Percentiles rank a stretch among this genome's conserved stretches.
Evolutionary conservation across 2,329 filamentous ascomycete species (phyloP).

Genomic region (Trichoderma sp.): DNA sequence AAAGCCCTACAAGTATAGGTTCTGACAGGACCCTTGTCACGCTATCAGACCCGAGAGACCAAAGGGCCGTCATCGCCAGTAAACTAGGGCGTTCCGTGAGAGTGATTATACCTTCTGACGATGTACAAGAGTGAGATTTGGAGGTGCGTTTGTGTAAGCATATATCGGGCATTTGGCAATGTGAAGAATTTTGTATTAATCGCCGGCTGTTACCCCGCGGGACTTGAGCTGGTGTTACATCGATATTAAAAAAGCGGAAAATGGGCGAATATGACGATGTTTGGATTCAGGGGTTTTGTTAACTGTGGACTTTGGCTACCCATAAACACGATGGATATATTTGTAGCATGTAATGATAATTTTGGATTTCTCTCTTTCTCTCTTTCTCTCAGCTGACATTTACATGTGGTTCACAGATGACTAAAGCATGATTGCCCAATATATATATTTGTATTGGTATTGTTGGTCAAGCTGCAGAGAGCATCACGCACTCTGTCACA

Average conservation of each 20-base stretch:
- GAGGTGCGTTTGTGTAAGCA: neutral
- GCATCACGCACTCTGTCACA: neutral
- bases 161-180: neutral
- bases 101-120: neutral
- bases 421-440: neutral
- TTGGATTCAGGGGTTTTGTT: neutral
- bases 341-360: neutral
- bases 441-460: neutral
- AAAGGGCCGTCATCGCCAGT: neutral
- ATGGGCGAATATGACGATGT: neutral
- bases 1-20: neutral
- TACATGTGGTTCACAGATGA: fast-evolving
- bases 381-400: neutral
- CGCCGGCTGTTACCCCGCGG: neutral
- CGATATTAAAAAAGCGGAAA: neutral
- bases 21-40: neutral
- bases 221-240: neutral
- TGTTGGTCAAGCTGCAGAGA: neutral
- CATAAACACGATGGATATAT: neutral
- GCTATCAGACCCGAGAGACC: neutral
- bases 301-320: neutral
- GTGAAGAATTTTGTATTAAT: neutral
- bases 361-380: neutral
- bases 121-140: neutral
- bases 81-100: conserved; percentile 1